Evolutionary conservation across 352 stramenopile genomes (phyloP).

Genomic region (Phytophthora lateralis): DNA sequence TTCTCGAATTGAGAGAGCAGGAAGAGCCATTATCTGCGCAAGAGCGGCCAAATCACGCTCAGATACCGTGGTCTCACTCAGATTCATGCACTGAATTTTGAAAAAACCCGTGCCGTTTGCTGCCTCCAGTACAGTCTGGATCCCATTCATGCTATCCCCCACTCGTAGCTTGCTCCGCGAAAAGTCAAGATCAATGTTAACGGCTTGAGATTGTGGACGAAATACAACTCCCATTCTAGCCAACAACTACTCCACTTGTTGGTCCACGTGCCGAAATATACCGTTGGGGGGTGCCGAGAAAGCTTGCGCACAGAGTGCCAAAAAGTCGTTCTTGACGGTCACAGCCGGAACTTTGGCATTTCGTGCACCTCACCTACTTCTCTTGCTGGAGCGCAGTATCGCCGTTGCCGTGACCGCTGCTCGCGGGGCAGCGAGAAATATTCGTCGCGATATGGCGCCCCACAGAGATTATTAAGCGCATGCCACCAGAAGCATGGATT

Average conservation of each 20-base stretch:
- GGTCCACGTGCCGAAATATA: constrained; percentile 11
- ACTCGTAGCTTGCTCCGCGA: constrained; percentile 16
- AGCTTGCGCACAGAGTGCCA: constrained; percentile 31
- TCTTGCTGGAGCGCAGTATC: constrained; percentile 10
- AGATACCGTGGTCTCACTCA: constrained; percentile 18
- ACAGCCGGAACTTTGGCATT: constrained; percentile 46
- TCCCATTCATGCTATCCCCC: constrained; percentile 6
- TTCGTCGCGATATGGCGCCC: constrained; percentile 1
- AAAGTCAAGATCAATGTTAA: constrained; percentile 44
- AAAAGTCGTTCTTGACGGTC: constrained; percentile 33
- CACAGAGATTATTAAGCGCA: constrained; percentile 18
- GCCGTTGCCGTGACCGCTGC: neutral
- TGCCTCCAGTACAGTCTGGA: constrained; percentile 6
- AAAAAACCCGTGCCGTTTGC: constrained; percentile 15
- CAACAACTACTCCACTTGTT: constrained; percentile 30
- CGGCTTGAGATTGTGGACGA: neutral
- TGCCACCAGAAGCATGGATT: constrained; percentile 46
- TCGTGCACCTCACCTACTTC: neutral
- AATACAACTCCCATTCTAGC: neutral
- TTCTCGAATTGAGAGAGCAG: constrained; percentile 11
- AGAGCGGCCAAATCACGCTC: constrained; percentile 22
- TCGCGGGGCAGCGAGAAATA: constrained; percentile 8
- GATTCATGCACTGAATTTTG: constrained; percentile 17
- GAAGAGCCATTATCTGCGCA: constrained; percentile 13
- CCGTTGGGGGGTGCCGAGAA: constrained; percentile 14